Base-by-base conservation (phyloP, 306 rosid genomes). In the Begonia peltatifolia region DNA sequence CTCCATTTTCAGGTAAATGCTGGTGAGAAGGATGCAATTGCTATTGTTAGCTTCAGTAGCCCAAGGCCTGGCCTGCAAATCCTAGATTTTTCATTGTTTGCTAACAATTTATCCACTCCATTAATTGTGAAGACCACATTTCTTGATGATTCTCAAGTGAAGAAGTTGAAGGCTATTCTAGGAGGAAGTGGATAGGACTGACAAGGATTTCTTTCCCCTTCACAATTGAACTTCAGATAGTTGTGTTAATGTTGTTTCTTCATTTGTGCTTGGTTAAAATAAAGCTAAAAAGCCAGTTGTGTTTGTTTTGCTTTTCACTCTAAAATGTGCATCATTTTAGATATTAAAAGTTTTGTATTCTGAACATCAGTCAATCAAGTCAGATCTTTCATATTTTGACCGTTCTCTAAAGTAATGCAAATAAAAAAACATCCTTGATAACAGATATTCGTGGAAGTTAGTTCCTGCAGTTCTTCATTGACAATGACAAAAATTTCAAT, bases 1-100 rank as follows among this genome's bases (percentile, higher is more conserved):
- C 51, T 88, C 63, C 96, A 88, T 61, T 84, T 77, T 49, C 94
- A 88, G 55, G 6, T 72, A 6, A 66, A 80, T 57, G 72, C 66
- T 56, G 80, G 74, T 2, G 64, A 64, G 20, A 59, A 36, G 0
- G 57, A 42, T 1, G 85, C 93, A 1, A 20, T 36, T 44, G 94
- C 68, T 42, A 63, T 56, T 55, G 82, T 58, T 43, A 6, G 76
- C 38, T 75, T 88, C 52, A 79, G 77, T 10, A 84, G 88, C 61
- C 54, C 96, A 12, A 70, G 14, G 59, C 96, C 96, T 12, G 93
- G 94, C 3, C 93, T 88, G 41, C 96, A 88, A 50, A 79, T 88
- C 66, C 68, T 70, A 9, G 94, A 81, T 52, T 88, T 73, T 58
- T 92, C 94, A 9, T 59, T 88, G 54, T 87, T 88, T 58, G 93